Conservation (phyloP, 1,284 basidiomycete species). For the Coniferiporia sulphurascens region DNA sequence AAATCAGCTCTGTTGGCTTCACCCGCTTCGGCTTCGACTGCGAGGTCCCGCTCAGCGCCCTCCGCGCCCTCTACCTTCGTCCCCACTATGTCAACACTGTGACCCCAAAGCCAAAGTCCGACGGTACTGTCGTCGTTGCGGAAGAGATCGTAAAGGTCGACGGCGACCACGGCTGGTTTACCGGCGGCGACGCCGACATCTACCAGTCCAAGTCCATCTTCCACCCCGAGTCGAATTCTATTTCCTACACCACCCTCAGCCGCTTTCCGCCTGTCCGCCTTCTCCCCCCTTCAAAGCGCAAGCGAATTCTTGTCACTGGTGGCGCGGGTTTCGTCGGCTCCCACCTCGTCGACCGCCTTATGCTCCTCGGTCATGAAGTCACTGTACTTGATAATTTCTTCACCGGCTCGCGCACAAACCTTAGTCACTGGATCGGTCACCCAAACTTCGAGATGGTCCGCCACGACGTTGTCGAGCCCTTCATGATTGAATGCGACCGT, state of each 20-base stretch:
- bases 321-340: conserved; percentile 98
- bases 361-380: conserved; percentile 97
- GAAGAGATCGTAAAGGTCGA: conserved; percentile 30
- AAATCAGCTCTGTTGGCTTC: conserved; percentile 76
- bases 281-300: conserved; percentile 71
- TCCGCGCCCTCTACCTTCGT: conserved; percentile 83
- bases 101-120: conserved; percentile 32
- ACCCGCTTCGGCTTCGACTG: conserved; percentile 86
- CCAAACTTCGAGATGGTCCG: conserved; percentile 98
- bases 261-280: conserved; percentile 90
- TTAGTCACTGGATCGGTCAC: conserved; percentile 93
- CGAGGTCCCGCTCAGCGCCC: conserved; percentile 69
- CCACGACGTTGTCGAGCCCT: conserved; percentile 94
- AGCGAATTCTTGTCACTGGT: conserved; percentile 91
- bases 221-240: conserved; percentile 70
- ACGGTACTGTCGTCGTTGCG: conserved; percentile 34
- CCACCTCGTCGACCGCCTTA: conserved; percentile 93
- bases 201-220: conserved; percentile 84
- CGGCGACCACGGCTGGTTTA: conserved; percentile 49
- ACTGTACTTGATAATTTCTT: conserved; percentile 98
- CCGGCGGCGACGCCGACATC: conserved; percentile 40
- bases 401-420: conserved; percentile 92
- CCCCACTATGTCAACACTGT: conserved; percentile 65
- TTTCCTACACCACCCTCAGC: conserved; percentile 87
- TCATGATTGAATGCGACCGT: conserved; percentile 97